These are phyloP conservation scores for Dactylellina haptotyla DNA, from an alignment of 2,329 filamentous ascomycete species.

Conservation along the genomic window DNA sequence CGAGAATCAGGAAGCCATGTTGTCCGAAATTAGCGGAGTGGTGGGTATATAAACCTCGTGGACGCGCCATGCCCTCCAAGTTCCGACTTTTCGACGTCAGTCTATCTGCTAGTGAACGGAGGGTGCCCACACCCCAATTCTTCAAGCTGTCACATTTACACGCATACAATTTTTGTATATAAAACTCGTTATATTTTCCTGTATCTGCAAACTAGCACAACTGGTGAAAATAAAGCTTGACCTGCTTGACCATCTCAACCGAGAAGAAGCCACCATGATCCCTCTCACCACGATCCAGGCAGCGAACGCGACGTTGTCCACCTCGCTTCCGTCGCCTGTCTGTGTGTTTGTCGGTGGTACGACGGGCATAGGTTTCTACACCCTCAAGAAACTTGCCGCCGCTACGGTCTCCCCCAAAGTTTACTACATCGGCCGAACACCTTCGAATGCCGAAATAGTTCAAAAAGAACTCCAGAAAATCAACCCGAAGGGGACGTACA, in stretches of 20 bases:
- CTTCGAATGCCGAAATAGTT: constrained; percentile 61
- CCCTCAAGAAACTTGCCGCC: constrained; percentile 63
- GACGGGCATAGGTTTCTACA: constrained; percentile 66
- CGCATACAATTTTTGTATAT: too few species aligned
- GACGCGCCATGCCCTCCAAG: not conserved
- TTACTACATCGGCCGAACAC: constrained; percentile 66
- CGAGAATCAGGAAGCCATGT: too few species aligned
- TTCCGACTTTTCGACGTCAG: constrained; percentile 7
- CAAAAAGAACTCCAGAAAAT: constrained; percentile 62
- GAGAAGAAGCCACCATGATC: constrained; percentile 62
- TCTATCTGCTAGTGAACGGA: too few species aligned
- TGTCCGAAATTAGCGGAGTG: not conserved
- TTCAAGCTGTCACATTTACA: too few species aligned
- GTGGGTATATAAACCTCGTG: not conserved
- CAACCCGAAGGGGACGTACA: constrained; percentile 64
- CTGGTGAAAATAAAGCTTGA: too few species aligned
- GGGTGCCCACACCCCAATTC: not conserved
- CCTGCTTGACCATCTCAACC: too few species aligned
- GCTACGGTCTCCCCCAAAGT: constrained; percentile 59
- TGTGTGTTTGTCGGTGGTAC: constrained; percentile 66
- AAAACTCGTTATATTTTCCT: too few species aligned
- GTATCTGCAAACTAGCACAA: too few species aligned
- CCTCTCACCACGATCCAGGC: constrained; percentile 58
- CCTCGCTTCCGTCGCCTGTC: constrained; percentile 62
- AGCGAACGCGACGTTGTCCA: constrained; percentile 61